These are phyloP conservation scores for Knoxia roxburghii DNA, from an alignment of 257 asterid species.

Conservation along the genomic window DNA sequence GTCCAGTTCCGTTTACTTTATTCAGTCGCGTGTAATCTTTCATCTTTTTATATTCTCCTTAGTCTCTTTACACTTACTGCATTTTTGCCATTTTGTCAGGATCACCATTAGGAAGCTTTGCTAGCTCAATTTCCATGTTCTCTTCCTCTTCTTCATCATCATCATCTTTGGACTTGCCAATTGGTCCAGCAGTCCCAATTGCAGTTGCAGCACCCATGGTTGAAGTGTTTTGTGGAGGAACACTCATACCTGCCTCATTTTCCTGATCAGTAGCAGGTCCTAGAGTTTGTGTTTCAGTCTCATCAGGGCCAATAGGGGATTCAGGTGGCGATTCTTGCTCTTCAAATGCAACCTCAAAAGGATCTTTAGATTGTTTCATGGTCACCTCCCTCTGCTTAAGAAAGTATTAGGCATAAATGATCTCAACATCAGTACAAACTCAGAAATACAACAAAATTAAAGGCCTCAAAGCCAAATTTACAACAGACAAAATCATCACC, in stretches of 20 bases:
- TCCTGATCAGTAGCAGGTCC: constrained; percentile 33
- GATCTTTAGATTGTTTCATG: constrained; percentile 93
- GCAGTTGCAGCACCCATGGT: constrained; percentile 27
- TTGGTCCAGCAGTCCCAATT: constrained; percentile 35
- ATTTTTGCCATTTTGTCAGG: constrained; percentile 79
- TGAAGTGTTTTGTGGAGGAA: constrained; percentile 38
- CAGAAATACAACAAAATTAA: background rate
- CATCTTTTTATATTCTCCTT: background rate
- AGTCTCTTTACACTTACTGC: constrained; percentile 58
- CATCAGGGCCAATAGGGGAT: constrained; percentile 70
- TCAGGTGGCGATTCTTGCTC: constrained; percentile 91
- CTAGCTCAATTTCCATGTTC: constrained; percentile 81
- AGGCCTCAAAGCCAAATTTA: background rate
- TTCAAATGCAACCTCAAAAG: constrained; percentile 81
- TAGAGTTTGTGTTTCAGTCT: constrained; percentile 50
- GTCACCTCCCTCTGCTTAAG: background rate
- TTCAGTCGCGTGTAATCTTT: background rate
- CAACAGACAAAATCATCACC: background rate
- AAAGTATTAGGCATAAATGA: background rate
- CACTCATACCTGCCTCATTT: constrained; percentile 29
- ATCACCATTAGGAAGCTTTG: constrained; percentile 62
- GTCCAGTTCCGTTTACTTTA: background rate
- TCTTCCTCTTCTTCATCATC: constrained; percentile 96
- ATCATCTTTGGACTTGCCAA: constrained; percentile 68
- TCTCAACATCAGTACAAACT: background rate